phyloP scores from a whole-genome alignment of 352 stramenopile species.

The Phytophthora kernoviae region DNA sequence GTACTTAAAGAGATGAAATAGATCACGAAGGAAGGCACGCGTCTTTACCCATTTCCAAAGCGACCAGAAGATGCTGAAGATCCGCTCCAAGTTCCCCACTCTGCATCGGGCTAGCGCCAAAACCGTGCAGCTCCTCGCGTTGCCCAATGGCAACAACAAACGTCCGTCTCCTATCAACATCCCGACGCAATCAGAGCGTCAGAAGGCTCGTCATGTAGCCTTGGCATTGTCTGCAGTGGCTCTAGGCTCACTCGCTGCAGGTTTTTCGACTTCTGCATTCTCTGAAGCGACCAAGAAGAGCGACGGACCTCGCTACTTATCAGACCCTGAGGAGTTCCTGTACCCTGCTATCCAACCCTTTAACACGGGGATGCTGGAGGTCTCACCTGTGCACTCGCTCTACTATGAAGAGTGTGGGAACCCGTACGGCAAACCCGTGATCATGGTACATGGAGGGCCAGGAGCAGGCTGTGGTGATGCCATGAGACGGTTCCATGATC shows the following conservation, averaged over 20 bases:
- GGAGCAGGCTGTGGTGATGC: conserved; percentile 87
- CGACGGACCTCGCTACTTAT: conserved; percentile 41
- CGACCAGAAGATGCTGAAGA: conserved; percentile 22
- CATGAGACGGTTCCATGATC: conserved; percentile 94
- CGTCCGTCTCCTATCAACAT: conserved; percentile 28
- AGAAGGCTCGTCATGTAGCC: conserved; percentile 13
- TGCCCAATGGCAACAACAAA: conserved; percentile 25
- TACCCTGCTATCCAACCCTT: conserved; percentile 87
- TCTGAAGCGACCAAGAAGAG: conserved; percentile 20
- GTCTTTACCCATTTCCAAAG: background rate
- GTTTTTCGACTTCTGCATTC: conserved; percentile 30
- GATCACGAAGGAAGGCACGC: too few relatives aligned
- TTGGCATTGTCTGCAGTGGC: conserved; percentile 33
- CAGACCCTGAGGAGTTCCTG: conserved; percentile 67
- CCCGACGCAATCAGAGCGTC: conserved; percentile 18
- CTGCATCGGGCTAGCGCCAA: conserved; percentile 25
- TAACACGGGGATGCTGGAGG: conserved; percentile 77
- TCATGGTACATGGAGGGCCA: conserved; percentile 95
- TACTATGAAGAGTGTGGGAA: conserved; percentile 93
- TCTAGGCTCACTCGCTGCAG: conserved; percentile 28
- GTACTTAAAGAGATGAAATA: background rate
- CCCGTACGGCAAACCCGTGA: conserved; percentile 85
- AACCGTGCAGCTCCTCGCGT: conserved; percentile 35
- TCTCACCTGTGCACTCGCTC: conserved; percentile 85
- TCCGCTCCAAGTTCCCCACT: conserved; percentile 19